Evolutionary conservation across 345 rosid genomes (phyloP), one percentile per base, ranked within the genome.

Genomic region (Schrenkiella parvula): DNA sequence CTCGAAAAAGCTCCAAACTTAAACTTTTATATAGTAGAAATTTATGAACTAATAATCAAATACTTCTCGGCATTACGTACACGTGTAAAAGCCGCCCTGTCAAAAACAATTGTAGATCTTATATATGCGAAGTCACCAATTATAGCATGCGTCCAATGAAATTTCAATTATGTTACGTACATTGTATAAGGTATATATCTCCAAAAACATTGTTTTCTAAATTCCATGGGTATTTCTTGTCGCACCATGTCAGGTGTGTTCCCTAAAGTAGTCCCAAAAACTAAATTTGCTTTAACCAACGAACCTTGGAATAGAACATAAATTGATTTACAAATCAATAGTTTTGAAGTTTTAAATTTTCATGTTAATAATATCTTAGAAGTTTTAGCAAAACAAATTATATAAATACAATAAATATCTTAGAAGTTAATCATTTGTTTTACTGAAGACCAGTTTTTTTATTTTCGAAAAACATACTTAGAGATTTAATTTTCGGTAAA

Each of bases 81-180:
- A 28, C 29, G 34, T 29, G 23, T 22, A 4, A 22, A 22, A 5
- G 29, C 15, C 15, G 29, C 29, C 4, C 15, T 11, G 22, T 22
- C 22, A 48, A 13, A 13, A 3, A 4, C 1, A 2, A 14, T 26
- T 26, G 19, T 26, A 52, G 5, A 52, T 52, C 35, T 14, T 26
- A 1, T 26, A 26, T 26, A 1, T 26, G 14, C 31, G 34, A 15
- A 53, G 29, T 35, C 59, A 59, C 51, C 68, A 60, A 71, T 71
- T n/a, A 50, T 61, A 50, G 68, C 60, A 70, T 26, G 58, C 59
- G 9, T 48, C 67, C 59, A 71, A 50, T 13, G 50, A 60, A 47
- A 48, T 1, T 14, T 71, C 68, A 60, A 61, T 61, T 29, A 50
- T 71, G 52, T n/a, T 37, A 61, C 25, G 53, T 50, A 61, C 75